Percentiles rank a stretch among this genome's conserved stretches.
These are phyloP conservation scores for Pulveroboletus sp. DNA, from an alignment of 768 basidiomycete species.

Conservation along the genomic window DNA sequence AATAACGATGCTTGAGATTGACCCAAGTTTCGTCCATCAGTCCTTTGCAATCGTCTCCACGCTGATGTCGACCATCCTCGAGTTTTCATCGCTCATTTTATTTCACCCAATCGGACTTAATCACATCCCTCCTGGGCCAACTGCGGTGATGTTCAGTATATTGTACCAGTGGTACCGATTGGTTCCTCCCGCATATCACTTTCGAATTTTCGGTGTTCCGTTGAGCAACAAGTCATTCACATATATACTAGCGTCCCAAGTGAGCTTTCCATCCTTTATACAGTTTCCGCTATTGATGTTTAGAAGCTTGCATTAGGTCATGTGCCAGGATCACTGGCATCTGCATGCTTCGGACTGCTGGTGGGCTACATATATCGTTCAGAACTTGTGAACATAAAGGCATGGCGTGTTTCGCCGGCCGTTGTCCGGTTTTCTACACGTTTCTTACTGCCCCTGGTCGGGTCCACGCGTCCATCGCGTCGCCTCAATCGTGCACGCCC, in stretches of 20 bases:
- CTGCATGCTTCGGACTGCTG: slow-evolving; percentile 60
- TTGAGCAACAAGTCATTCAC: slow-evolving; percentile 73
- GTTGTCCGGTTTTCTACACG: slow-evolving; percentile 51
- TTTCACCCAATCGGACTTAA: slow-evolving; percentile 68
- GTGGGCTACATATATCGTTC: slow-evolving; percentile 79
- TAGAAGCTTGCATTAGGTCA: slow-evolving; percentile 64
- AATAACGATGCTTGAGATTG: neutral
- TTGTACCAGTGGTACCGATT: slow-evolving; percentile 80
- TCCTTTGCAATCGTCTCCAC: slow-evolving; percentile 72
- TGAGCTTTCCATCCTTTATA: slow-evolving; percentile 28
- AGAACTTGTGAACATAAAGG: slow-evolving; percentile 72
- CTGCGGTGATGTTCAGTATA: slow-evolving; percentile 71
- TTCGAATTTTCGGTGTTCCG: slow-evolving; percentile 67
- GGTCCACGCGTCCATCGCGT: slow-evolving; percentile 55
- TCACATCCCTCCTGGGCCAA: slow-evolving; percentile 69
- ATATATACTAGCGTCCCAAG: slow-evolving; percentile 71
- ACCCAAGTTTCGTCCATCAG: slow-evolving; percentile 35
- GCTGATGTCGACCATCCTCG: slow-evolving; percentile 60
- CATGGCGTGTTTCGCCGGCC: slow-evolving; percentile 67
- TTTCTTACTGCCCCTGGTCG: slow-evolving; percentile 64
- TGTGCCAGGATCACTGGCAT: slow-evolving; percentile 59
- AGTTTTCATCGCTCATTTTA: slow-evolving; percentile 60
- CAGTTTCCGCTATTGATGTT: slow-evolving; percentile 4
- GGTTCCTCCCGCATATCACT: slow-evolving; percentile 71
- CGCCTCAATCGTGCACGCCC: slow-evolving; percentile 74